Percentiles rank a stretch among this genome's conserved stretches.
Evolutionary conservation across 805 yeast species (phyloP).

Genomic region (Myxozyma neglecta): DNA sequence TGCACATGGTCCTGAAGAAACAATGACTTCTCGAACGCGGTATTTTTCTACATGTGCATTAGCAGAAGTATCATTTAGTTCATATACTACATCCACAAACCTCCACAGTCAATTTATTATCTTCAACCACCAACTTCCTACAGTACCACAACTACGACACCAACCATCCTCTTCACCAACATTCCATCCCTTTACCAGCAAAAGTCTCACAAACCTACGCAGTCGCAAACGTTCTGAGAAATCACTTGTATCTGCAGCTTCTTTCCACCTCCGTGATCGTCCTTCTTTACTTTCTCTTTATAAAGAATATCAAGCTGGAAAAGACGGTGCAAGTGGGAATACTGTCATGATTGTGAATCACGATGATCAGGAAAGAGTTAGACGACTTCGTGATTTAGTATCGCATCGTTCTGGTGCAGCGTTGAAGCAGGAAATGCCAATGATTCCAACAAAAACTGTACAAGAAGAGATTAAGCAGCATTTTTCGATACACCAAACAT

Average conservation of each 20-base stretch:
- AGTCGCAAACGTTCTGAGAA: neutral
- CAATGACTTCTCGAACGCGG: neutral
- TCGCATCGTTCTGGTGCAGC: too few species aligned
- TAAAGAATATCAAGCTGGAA: conserved; percentile 16
- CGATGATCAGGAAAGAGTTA: too few species aligned
- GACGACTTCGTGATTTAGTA: too few species aligned
- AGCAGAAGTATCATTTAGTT: conserved; percentile 1
- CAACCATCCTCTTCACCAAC: neutral
- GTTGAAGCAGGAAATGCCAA: too few species aligned
- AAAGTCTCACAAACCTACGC: conserved; percentile 7
- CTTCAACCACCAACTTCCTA: too few species aligned
- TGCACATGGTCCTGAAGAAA: conserved; percentile 23
- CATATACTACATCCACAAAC: too few species aligned
- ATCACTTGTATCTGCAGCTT: conserved; percentile 1
- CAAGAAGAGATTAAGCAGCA: too few species aligned
- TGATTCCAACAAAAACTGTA: too few species aligned
- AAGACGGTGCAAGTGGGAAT: neutral
- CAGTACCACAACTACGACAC: too few species aligned
- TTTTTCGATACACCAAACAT: too few species aligned
- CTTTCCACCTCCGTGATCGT: conserved; percentile 12
- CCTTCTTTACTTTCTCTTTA: conserved; percentile 24
- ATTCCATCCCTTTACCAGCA: conserved; percentile 15
- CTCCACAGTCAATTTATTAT: neutral
- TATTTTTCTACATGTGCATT: conserved; percentile 14
- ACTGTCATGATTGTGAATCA: too few species aligned